Evolutionary conservation across 2,329 filamentous ascomycete species (phyloP).

Genomic region (Sphaerulina populicola): DNA sequence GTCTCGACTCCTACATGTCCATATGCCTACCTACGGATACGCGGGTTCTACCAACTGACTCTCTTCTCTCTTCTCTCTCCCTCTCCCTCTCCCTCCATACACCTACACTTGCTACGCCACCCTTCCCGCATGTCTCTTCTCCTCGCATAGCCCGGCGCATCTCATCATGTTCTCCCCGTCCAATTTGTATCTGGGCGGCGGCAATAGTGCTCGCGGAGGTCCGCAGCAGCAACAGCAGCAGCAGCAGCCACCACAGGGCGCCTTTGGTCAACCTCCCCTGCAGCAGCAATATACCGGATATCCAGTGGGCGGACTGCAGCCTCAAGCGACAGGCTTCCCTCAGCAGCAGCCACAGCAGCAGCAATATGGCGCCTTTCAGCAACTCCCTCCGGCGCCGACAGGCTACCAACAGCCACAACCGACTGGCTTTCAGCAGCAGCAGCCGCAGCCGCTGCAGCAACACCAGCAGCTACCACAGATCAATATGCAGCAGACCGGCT

Average conservation of each 20-base stretch:
- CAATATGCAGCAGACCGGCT: conserved; percentile 28
- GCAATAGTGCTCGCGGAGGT: conserved; percentile 64
- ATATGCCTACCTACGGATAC: too few relatives aligned
- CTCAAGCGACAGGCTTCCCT: conserved; percentile 31
- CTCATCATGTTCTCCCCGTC: conserved; percentile 76
- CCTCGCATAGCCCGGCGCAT: conserved; percentile 11
- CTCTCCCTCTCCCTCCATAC: background rate
- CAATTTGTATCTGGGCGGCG: conserved; percentile 75
- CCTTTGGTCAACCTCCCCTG: conserved; percentile 44
- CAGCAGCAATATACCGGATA: conserved; percentile 64
- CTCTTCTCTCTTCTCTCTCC: too few relatives aligned
- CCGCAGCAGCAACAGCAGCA: conserved; percentile 39
- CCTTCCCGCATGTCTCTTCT: background rate
- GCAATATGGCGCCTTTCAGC: conserved; percentile 36
- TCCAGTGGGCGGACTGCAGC: conserved; percentile 36
- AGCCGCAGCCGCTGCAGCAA: conserved; percentile 37
- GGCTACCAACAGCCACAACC: conserved; percentile 43
- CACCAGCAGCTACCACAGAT: conserved; percentile 25
- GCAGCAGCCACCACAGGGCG: conserved; percentile 40
- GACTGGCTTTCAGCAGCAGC: conserved; percentile 33
- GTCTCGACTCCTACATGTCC: too few relatives aligned
- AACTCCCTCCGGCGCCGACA: conserved; percentile 28
- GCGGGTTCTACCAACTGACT: too few relatives aligned
- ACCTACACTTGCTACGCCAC: background rate
- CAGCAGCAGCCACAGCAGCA: conserved; percentile 29